Evolutionary conservation across 306 rosid genomes (phyloP).

Genomic region (Acacia confusa): DNA sequence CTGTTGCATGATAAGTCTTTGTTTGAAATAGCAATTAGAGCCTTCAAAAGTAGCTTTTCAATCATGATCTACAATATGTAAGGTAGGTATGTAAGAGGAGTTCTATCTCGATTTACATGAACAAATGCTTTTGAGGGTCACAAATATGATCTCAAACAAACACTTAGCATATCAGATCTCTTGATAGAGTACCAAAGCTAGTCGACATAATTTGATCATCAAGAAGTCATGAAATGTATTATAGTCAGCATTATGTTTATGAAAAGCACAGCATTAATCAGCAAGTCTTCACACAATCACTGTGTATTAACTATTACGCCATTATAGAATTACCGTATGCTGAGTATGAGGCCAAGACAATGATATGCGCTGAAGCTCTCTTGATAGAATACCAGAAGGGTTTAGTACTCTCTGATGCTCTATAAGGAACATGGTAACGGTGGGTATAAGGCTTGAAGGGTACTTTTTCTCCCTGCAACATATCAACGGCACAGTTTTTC

Average conservation of each 20-base stretch:
- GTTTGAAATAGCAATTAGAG: too few relatives aligned
- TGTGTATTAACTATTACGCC: not conserved
- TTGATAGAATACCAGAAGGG: slow-evolving; percentile 91
- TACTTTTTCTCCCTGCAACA: slow-evolving; percentile 61
- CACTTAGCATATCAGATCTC: slow-evolving; percentile 21
- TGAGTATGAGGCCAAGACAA: slow-evolving; percentile 81
- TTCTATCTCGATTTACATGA: too few relatives aligned
- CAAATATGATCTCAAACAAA: too few relatives aligned
- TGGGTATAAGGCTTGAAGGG: slow-evolving; percentile 67
- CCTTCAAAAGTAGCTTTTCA: too few relatives aligned
- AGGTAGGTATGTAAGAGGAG: too few relatives aligned
- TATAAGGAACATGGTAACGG: slow-evolving; percentile 65
- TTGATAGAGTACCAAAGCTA: slow-evolving; percentile 50
- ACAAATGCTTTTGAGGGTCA: too few relatives aligned
- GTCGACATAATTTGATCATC: slow-evolving; percentile 41
- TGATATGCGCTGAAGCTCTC: slow-evolving; percentile 86
- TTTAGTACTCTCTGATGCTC: slow-evolving; percentile 60
- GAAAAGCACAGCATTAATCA: not conserved
- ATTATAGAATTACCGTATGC: slow-evolving; percentile 59
- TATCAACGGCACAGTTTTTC: not conserved
- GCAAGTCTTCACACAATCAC: not conserved
- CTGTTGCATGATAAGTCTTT: not conserved
- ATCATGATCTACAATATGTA: too few relatives aligned
- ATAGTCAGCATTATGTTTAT: not conserved
- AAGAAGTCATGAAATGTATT: slow-evolving; percentile 9